Evolutionary conservation across 2,329 filamentous ascomycete genomes (phyloP).

Genomic region (Aureobasidium lini): DNA sequence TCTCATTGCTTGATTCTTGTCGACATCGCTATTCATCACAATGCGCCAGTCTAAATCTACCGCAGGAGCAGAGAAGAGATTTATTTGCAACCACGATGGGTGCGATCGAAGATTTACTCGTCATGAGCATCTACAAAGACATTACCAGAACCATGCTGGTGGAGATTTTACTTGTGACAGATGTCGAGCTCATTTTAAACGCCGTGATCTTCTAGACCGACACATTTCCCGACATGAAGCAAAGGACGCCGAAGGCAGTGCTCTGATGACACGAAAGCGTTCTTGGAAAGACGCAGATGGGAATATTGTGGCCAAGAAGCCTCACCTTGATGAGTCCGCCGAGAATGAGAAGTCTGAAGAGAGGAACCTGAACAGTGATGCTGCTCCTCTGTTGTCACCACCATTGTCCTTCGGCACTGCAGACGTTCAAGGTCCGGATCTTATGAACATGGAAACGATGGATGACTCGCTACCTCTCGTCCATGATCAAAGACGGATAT

Average conservation of each 20-base stretch:
- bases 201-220: conserved; percentile 54
- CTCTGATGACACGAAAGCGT: conserved; percentile 49
- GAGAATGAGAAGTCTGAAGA: background rate
- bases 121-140: conserved; percentile 51
- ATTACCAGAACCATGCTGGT: conserved; percentile 50
- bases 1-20: background rate
- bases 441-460: background rate
- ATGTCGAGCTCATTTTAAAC: conserved; percentile 55
- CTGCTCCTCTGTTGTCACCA: background rate
- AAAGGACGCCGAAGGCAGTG: conserved; percentile 50
- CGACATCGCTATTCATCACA: background rate
- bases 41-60: background rate
- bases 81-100: conserved; percentile 37
- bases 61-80: conserved; percentile 22
- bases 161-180: conserved; percentile 50
- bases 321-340: conserved; percentile 19
- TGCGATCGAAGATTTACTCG: conserved; percentile 47
- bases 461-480: background rate
- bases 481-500: background rate
- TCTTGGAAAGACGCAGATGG: conserved; percentile 50
- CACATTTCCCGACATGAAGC: conserved; percentile 50
- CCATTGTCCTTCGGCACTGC: background rate
- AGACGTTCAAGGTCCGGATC: background rate
- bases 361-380: background rate
- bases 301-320: conserved; percentile 42